Evolutionary conservation across 139 green algal genomes (phyloP), one percentile per base, ranked within the genome.

Genomic region (Picochlorum sp.): DNA sequence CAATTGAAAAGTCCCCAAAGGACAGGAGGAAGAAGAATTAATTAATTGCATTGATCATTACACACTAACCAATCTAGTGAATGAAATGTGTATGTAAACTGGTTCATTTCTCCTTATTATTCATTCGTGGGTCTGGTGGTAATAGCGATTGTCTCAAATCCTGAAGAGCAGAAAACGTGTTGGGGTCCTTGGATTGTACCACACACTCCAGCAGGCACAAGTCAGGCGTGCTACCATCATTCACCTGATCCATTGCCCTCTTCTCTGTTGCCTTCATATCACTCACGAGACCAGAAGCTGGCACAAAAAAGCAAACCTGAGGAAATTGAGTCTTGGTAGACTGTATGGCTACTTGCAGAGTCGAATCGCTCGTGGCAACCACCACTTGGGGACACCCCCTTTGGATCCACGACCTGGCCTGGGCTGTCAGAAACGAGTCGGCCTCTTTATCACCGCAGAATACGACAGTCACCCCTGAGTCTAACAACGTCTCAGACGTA

Each of bases 391-490:
- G 32, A 20, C 33, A 30, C 7, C 51, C 31, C n/a, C 29, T 29
- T 9, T 35, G 12, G 47, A 68, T 5, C 41, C 50, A 61, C 1
- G 26, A 33, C 1, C 20, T 30, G 22, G n/a, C 35, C 31, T 54
- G 5, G 37, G 36, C 44, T 39, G 40, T 5, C 6, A 72, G 43
- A 18, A 33, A 50, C 8, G 26, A 45, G 26, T 67, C 64, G 5
- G 64, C 64, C 33, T 65, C 57, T 30, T 37, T n/a, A 24, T 55
- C 18, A n/a, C 47, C 47, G 5, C 22, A 30, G 36, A 31, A 66
- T 13, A 22, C 35, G 2, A 61, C 55, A 14, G 55, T 61, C 13
- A 61, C 55, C 18, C 55, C 55, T 50, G 31, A 41, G 30, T 20
- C 14, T 4, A 61, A 8, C 7, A 61, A 1, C 51, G 22, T n/a